Evolutionary conservation across 78 protist species (phyloP), one percentile per base, ranked within the genome.

Genomic region (Dictyostelium intermedium): DNA sequence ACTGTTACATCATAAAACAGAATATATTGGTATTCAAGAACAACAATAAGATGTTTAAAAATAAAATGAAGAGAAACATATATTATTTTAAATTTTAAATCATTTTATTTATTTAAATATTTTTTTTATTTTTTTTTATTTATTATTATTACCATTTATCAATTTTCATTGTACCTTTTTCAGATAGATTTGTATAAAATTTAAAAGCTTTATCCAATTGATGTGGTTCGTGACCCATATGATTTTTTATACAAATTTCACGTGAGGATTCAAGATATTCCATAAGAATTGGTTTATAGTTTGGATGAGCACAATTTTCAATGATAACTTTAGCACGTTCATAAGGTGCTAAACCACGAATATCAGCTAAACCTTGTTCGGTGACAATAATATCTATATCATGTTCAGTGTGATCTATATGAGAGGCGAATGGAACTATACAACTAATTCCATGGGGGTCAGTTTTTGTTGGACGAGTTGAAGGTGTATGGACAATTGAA

Each of bases 401-500:
- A 23, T 89, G 94, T 47, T 89, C 94, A 3, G 94, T 7, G 8
- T 89, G 94, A 34, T 89, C 94, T 16, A 89, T 43, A 35, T 89
- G 94, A 8, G 77, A 30, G 5, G 82, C 72, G 41, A 89, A 89
- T 43, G 94, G 94, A 20, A 89, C 87, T 7, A 89, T 32, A 61
- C 82, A 39, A 14, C 86, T 43, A 9, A 89, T 70, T 66, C 94
- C 94, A 32, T 50, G 87, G 66, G 85, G 87, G 50, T 89, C 94
- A 1, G 82, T 34, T 66, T 93, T 93, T 5, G 97, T 85, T 45
- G 87, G 89, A 34, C 97, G 35, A 20, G 85, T 92, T 34, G 97
- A 93, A 34, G 97, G 97, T n/a, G 93, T 74, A 43, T 96, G 97
- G 30, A 96, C 87, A 45, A 96, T 96, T 4, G 97, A 89, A 1